Evolutionary conservation across 768 basidiomycete genomes (phyloP), one percentile per base, ranked within the genome.

Genomic region (Termitomyces sp.): DNA sequence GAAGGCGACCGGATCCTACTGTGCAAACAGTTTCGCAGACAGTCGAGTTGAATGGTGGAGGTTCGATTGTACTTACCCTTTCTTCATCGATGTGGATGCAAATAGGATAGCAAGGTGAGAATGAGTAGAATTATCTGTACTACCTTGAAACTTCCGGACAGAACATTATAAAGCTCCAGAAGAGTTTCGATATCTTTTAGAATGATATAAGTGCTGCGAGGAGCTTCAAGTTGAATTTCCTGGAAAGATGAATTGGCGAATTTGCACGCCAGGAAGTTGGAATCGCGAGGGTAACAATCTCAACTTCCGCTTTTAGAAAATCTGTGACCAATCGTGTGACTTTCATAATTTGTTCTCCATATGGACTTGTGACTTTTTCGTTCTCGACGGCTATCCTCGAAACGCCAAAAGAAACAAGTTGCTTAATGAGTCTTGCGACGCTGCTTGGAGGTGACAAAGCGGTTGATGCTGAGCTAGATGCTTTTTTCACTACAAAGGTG

Each of bases 401-500:
- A n/a, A n/a, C n/a, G 6, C 39, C 39, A 4, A 40, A 8, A 8
- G 39, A 20, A 10, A n/a, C 16, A 16, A 36, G 13, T 20, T 14
- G 16, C 36, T 12, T 18, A 12, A 86, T 87, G 84, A 83, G 80
- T 66, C 78, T 87, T 24, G 74, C 84, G 20, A 79, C 82, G 1
- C 69, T 87, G 46, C 76, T 88, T 0, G 76, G 72, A 48, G 70
- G 68, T 7, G 75, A 74, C 49, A 68, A 67, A 6, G 53, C 54
- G 1, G 72, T 86, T 34, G 88, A 90, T 65, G 71, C 71, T 4
- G 87, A 87, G 46, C 76, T 91, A 9, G 86, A 89, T 64, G 76
- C 79, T 26, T 64, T 91, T 30, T 89, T 91, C 67, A 77, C 77
- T 32, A 67, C 78, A 37, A 78, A 80, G 60, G 86, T 85, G 59